Percentiles rank a stretch among this genome's conserved stretches.
Conservation (phyloP, 2,329 filamentous ascomycete genomes). For the Scolecobasidium constrictum region DNA sequence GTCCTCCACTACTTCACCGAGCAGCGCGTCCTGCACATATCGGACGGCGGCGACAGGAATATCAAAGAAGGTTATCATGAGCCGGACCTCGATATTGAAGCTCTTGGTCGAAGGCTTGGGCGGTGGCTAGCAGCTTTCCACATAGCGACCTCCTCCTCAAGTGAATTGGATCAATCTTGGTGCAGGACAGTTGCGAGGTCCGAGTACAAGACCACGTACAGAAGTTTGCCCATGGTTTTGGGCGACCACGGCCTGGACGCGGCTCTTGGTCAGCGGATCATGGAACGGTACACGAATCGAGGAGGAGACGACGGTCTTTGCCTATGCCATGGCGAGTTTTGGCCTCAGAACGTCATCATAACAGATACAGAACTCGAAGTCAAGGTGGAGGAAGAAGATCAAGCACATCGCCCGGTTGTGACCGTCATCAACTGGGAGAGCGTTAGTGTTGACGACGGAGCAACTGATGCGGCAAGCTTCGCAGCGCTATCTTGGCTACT, state of each 20-base stretch:
- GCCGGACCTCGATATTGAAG: constrained; percentile 13
- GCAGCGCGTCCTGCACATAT: constrained; percentile 20
- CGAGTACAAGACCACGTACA: constrained; percentile 22
- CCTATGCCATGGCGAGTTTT: constrained; percentile 28
- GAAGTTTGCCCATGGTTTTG: constrained; percentile 17
- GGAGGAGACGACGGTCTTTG: constrained; percentile 21
- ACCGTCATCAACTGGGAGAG: constrained; percentile 28
- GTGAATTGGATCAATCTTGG: constrained; percentile 10
- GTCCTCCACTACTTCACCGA: constrained; percentile 18
- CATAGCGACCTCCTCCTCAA: constrained; percentile 6
- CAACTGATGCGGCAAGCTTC: constrained; percentile 28
- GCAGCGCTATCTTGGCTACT: constrained; percentile 25
- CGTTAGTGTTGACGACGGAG: constrained; percentile 20
- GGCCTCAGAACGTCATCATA: constrained; percentile 27
- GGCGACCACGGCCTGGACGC: constrained; percentile 16
- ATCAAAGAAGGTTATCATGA: constrained; percentile 12
- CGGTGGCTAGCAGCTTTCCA: constrained; percentile 24
- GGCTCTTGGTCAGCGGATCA: constrained; percentile 16
- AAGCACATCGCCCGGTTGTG: constrained; percentile 13
- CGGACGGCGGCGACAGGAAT: constrained; percentile 19
- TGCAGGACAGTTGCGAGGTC: constrained; percentile 20
- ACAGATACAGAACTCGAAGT: neutral
- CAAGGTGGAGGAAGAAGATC: neutral
- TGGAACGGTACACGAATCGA: constrained; percentile 19
- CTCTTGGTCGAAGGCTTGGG: constrained; percentile 18